These are phyloP conservation scores for Arthromyces matolae DNA, from an alignment of 768 basidiomycete species.

Conservation along the genomic window DNA sequence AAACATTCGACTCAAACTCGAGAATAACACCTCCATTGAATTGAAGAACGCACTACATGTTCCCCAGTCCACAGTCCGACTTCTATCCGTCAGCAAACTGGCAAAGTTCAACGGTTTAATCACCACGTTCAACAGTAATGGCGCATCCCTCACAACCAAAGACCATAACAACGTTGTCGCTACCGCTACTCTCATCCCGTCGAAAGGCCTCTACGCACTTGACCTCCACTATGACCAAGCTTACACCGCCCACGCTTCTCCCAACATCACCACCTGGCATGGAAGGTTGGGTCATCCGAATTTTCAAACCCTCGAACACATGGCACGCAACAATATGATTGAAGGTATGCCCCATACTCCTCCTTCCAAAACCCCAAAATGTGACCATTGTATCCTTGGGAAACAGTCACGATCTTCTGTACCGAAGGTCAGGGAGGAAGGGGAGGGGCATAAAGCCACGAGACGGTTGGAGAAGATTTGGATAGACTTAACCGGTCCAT, in stretches of 20 bases:
- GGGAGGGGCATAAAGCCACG: neutral
- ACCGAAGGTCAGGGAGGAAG: slow-evolving; percentile 2
- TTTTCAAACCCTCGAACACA: neutral
- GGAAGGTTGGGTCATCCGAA: slow-evolving; percentile 3
- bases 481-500: neutral
- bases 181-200: neutral
- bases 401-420: neutral
- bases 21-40: neutral
- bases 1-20: neutral
- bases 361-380: neutral
- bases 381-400: neutral
- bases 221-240: neutral
- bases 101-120: neutral
- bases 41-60: neutral
- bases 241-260: neutral
- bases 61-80: neutral
- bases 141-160: neutral
- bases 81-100: neutral
- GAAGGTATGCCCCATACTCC: neutral
- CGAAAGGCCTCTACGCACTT: slow-evolving; percentile 2
- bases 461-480: neutral
- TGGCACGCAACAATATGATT: neutral
- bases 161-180: neutral
- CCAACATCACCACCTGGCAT: neutral
- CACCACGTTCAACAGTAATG: neutral